These are phyloP conservation scores for Dactylonectria macrodidyma DNA, from an alignment of 2,329 filamentous ascomycete genomes.

Conservation along the genomic window DNA sequence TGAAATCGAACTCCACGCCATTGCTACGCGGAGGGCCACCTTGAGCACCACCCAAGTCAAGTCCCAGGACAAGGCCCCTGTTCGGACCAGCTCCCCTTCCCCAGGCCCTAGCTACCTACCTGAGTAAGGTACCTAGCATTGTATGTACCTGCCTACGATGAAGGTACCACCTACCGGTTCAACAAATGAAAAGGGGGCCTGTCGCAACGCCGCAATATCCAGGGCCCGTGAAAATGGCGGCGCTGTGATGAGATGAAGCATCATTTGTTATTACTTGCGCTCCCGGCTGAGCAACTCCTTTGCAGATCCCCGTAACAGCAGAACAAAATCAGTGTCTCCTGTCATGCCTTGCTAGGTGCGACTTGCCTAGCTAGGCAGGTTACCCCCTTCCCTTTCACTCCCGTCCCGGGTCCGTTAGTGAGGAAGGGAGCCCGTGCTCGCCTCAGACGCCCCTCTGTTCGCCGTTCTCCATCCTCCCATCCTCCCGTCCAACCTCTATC, in stretches of 20 bases:
- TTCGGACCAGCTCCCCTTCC: conserved; percentile 26
- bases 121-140: too few species aligned
- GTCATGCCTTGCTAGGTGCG: conserved; percentile 17
- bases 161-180: neutral
- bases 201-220: neutral
- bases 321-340: conserved; percentile 6
- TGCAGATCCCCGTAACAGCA: conserved; percentile 15
- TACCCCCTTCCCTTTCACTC: conserved; percentile 23
- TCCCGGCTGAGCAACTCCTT: conserved; percentile 3
- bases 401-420: conserved; percentile 7
- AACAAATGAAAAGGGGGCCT: conserved; percentile 5
- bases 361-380: conserved; percentile 42
- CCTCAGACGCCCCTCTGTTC: conserved; percentile 3
- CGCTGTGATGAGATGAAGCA: neutral
- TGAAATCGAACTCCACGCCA: conserved; percentile 45
- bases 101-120: neutral
- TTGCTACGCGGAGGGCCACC: conserved; percentile 14
- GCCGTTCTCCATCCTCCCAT: conserved; percentile 7
- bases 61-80: conserved; percentile 32
- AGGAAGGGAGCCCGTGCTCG: conserved; percentile 20
- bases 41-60: too few species aligned
- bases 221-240: neutral
- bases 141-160: too few species aligned
- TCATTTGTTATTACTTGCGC: neutral
- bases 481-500: neutral